phyloP scores from a whole-genome alignment of 805 yeast genomes.

The Barnettozyma sucrosica region DNA sequence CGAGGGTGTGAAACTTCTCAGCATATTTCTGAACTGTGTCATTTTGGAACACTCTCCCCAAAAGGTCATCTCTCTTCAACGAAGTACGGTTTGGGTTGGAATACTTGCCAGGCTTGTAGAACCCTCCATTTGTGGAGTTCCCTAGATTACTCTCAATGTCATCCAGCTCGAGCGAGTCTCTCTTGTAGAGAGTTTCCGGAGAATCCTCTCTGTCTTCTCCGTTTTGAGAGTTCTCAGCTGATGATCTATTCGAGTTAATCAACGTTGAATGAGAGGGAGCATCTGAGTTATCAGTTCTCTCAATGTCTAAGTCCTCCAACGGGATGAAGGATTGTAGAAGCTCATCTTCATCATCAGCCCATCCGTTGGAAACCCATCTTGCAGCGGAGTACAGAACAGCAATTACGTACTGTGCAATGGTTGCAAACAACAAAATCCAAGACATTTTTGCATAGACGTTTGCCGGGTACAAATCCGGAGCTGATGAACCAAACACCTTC shows the following conservation, averaged over 20 bases:
- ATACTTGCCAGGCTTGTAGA: neutral
- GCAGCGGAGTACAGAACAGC: slow-evolving; percentile 47
- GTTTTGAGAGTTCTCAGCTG: slow-evolving; percentile 8
- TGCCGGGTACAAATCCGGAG: slow-evolving; percentile 67
- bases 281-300: slow-evolving; percentile 11
- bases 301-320: slow-evolving; percentile 26
- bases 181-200: slow-evolving; percentile 17
- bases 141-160: slow-evolving; percentile 8
- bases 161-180: slow-evolving; percentile 23
- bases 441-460: slow-evolving; percentile 70
- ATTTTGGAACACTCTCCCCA: slow-evolving; percentile 32
- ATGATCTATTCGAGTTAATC: slow-evolving; percentile 14
- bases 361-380: slow-evolving; percentile 33
- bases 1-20: slow-evolving; percentile 22
- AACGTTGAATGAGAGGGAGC: slow-evolving; percentile 23
- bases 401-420: slow-evolving; percentile 47
- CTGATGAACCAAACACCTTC: slow-evolving; percentile 51
- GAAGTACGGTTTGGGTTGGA: slow-evolving; percentile 5
- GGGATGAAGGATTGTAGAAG: slow-evolving; percentile 24
- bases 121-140: slow-evolving; percentile 4
- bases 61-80: slow-evolving; percentile 28
- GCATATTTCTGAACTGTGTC: slow-evolving; percentile 20
- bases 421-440: slow-evolving; percentile 47
- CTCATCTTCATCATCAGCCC: slow-evolving; percentile 15
- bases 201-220: slow-evolving; percentile 5